Conservation (phyloP, 768 basidiomycete species). For the Mycena capillaripes region DNA sequence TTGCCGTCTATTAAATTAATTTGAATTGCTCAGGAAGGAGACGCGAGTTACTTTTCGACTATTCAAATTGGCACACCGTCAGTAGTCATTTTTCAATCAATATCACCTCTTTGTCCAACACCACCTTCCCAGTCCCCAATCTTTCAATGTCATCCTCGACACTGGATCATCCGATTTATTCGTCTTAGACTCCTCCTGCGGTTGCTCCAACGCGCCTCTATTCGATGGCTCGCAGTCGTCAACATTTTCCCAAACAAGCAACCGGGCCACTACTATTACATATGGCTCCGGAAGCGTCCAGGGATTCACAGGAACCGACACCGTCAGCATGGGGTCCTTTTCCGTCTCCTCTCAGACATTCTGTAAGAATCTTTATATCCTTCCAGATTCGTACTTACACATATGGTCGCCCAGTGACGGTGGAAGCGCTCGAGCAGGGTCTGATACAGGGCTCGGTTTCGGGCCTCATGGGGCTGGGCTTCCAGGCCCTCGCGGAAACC, state of each 20-base stretch:
- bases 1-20: background rate
- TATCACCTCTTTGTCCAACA: background rate
- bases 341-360: constrained; percentile 67
- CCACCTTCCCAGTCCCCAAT: constrained; percentile 63
- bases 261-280: constrained; percentile 38
- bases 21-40: constrained; percentile 54
- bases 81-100: constrained; percentile 48
- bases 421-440: constrained; percentile 58
- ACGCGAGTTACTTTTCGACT: constrained; percentile 69
- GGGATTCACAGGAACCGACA: constrained; percentile 71
- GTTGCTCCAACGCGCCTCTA: constrained; percentile 59
- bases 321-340: constrained; percentile 76
- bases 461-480: constrained; percentile 86
- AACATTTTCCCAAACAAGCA: constrained; percentile 46
- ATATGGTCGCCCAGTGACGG: constrained; percentile 70
- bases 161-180: constrained; percentile 94
- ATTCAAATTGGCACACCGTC: constrained; percentile 76
- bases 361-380: constrained; percentile 51
- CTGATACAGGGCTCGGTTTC: constrained; percentile 67
- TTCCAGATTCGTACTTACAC: background rate
- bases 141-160: constrained; percentile 87
- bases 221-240: constrained; percentile 64
- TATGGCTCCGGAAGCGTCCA: constrained; percentile 71
- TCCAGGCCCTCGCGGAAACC: constrained; percentile 69
- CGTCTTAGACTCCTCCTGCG: constrained; percentile 73